A percentile compares a stretch with the other conserved stretches of the same genome.
Evolutionary conservation across 306 rosid genomes (phyloP).

Genomic region (Inga laurina): DNA sequence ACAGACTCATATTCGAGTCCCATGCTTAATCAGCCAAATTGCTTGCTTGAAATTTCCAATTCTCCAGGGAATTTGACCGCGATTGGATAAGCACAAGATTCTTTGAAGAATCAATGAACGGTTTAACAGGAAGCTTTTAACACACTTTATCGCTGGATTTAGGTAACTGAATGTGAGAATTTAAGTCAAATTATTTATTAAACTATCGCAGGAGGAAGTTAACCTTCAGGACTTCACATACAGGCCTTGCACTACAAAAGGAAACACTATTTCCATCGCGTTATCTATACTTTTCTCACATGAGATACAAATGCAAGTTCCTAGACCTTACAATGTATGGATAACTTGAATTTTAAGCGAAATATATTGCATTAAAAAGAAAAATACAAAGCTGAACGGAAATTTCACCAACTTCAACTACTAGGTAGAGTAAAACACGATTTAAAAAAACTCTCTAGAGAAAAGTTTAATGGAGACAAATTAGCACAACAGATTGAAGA

Average conservation of each 20-base stretch:
- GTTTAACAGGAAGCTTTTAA: constrained; percentile 2
- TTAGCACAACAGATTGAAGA: constrained; percentile 15
- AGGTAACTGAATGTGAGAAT: background rate
- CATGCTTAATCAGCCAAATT: too few relatives aligned
- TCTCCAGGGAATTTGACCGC: background rate
- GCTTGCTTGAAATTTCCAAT: background rate
- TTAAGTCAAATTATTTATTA: background rate
- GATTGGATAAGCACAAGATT: background rate
- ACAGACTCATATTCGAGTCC: too few relatives aligned
- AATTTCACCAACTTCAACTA: constrained; percentile 37
- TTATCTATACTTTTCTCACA: constrained; percentile 31
- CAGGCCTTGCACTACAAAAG: constrained; percentile 16
- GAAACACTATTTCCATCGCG: constrained; percentile 23
- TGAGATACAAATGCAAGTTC: constrained; percentile 35
- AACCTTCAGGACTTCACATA: constrained; percentile 16
- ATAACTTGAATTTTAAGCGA: background rate
- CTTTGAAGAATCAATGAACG: background rate
- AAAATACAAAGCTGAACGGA: constrained; percentile 41
- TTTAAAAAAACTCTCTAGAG: background rate
- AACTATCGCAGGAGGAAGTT: background rate
- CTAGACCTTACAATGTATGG: constrained; percentile 38
- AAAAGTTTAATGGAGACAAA: constrained; percentile 6
- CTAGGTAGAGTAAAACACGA: constrained; percentile 27
- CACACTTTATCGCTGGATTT: background rate
- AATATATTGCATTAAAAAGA: constrained; percentile 20